Conservation (phyloP, 257 asterid species). For the Schizonepeta tenuifolia region DNA sequence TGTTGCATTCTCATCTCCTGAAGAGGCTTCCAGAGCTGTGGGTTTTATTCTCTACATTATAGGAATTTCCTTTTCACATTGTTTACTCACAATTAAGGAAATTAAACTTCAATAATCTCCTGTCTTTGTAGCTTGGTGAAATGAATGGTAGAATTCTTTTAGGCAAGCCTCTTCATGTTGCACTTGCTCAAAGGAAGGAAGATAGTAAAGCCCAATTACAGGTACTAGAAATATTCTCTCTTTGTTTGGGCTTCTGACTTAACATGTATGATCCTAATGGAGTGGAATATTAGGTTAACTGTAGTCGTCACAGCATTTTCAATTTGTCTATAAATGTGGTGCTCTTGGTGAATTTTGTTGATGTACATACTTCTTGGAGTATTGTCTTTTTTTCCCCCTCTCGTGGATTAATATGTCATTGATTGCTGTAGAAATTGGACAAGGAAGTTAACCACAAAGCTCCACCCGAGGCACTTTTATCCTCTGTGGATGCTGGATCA, state of each 20-base stretch:
- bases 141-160: constrained; percentile 75
- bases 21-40: constrained; percentile 84
- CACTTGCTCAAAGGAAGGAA: constrained; percentile 75
- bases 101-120: not conserved
- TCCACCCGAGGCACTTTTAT: constrained; percentile 61
- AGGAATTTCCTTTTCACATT: not conserved
- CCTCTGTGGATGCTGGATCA: constrained; percentile 62
- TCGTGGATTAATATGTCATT: not conserved
- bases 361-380: not conserved
- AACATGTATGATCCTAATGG: not conserved
- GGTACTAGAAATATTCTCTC: constrained; percentile 42
- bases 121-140: constrained; percentile 52
- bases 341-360: not conserved
- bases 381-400: not conserved
- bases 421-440: constrained; percentile 59
- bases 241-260: not conserved
- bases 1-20: constrained; percentile 81
- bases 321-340: too few species aligned
- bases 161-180: constrained; percentile 73
- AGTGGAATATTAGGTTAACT: not conserved
- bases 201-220: constrained; percentile 73
- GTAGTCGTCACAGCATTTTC: not conserved
- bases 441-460: constrained; percentile 73
- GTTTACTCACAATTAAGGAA: not conserved
- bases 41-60: constrained; percentile 29